Evolutionary conservation across 257 asterid genomes (phyloP).

Genomic region (Nicotiana sylvestris): DNA sequence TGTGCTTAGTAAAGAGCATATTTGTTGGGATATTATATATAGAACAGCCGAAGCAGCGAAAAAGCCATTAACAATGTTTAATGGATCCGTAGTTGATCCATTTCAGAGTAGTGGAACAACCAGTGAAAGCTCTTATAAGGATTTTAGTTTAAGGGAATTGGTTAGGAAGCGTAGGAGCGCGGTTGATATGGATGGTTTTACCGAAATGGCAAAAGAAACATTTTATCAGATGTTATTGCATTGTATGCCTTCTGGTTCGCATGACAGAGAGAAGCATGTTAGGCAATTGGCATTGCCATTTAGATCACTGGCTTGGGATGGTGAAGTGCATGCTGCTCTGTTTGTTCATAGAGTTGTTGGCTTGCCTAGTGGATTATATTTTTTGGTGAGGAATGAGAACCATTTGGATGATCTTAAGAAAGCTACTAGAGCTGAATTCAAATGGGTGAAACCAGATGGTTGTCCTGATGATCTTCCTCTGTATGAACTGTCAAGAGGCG

Average conservation of each 20-base stretch:
- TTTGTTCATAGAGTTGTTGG: constrained; percentile 88
- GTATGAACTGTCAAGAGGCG: constrained; percentile 64
- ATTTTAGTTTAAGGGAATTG: constrained; percentile 52
- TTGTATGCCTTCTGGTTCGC: constrained; percentile 72
- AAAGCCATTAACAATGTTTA: constrained; percentile 39
- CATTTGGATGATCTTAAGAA: constrained; percentile 58
- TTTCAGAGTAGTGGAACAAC: constrained; percentile 40
- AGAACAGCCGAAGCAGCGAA: constrained; percentile 66
- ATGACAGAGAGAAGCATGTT: constrained; percentile 40
- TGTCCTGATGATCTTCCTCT: constrained; percentile 81
- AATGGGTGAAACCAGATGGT: constrained; percentile 77
- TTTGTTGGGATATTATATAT: constrained; percentile 84
- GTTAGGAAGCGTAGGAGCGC: constrained; percentile 91
- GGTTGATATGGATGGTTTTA: constrained; percentile 91
- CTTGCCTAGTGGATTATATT: constrained; percentile 71
- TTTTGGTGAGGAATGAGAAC: constrained; percentile 73
- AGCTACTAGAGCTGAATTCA: constrained; percentile 61
- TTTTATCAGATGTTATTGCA: constrained; percentile 79
- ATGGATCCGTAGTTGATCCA: constrained; percentile 30
- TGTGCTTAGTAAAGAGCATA: constrained; percentile 77
- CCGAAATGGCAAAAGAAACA: constrained; percentile 55
- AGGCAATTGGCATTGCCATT: constrained; percentile 68
- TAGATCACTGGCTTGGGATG: constrained; percentile 76
- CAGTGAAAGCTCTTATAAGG: constrained; percentile 51
- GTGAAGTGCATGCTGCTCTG: constrained; percentile 68